Evolutionary conservation across 768 basidiomycete genomes (phyloP), one percentile per base, ranked within the genome.

Genomic region (Candolleomyces aberdarensis): DNA sequence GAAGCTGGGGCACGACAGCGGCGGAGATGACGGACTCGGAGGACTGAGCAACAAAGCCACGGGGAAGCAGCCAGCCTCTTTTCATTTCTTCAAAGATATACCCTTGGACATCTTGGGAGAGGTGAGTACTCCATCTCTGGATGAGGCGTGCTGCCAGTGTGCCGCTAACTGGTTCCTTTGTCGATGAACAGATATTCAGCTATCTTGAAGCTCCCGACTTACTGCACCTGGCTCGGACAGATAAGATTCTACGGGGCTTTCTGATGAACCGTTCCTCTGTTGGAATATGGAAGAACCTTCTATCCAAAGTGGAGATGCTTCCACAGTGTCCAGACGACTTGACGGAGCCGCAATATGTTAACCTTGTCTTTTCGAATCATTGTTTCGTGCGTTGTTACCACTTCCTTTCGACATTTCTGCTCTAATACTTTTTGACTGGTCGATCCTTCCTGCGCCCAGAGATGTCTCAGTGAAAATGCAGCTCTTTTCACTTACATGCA

Each of bases 161-260:
- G 26, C 26, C 26, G 26, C 26, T 26, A 26, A 26, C 26, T 26
- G 2, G 2, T 26, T 26, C 26, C 3, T 3, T 26, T 26, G 26
- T 26, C 26, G 1, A 2, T 26, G 26, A 26, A 3, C 52, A 80
- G 80, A 75, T 80, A 31, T 74, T 78, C 52, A 65, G 69, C 52
- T 70, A 69, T 50, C 60, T 80, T 32, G 63, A 65, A 20, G 75
- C 78, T 5, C 22, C 66, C 2, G 78, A 79, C 64, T 69, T 81
- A 20, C 63, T 82, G 20, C 70, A 63, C 32, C 70, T 81, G 7
- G 63, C 77, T 17, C 71, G 78, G 22, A 80, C 77, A 11, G 72
- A 76, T n/a, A 78, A 74, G 61, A 50, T 61, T 10, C 71, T 80
- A 39, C 73, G 77, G n/a, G 29, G 29, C 51, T 31, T 56, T 11